These are phyloP conservation scores for Candida schatavii DNA, from an alignment of 805 yeast species.

Conservation along the genomic window DNA sequence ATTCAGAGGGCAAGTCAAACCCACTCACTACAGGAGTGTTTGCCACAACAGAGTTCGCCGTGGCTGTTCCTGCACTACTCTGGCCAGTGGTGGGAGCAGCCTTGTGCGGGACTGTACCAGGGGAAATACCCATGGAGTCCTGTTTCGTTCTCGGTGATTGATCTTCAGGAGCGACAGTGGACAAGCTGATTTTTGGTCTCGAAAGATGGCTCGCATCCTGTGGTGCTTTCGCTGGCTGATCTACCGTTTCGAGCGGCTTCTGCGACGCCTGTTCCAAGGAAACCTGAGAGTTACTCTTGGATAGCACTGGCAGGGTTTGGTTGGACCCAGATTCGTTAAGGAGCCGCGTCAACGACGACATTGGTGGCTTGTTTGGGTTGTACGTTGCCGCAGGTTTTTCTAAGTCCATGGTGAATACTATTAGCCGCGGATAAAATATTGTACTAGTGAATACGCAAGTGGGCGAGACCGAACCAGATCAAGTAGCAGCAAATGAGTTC, in stretches of 20 bases:
- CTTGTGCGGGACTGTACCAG: slow-evolving; percentile 3
- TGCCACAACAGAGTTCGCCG: neutral
- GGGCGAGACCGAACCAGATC: neutral
- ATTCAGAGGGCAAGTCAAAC: slow-evolving; percentile 4
- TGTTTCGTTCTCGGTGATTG: neutral
- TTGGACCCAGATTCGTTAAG: slow-evolving; percentile 4
- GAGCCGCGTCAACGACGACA: slow-evolving; percentile 5
- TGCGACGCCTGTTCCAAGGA: slow-evolving; percentile 1
- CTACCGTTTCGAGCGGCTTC: slow-evolving; percentile 1
- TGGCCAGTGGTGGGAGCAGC: neutral
- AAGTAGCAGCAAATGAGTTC: neutral
- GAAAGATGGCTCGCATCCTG: neutral
- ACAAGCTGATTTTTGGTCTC: neutral
- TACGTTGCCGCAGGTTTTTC: slow-evolving; percentile 9
- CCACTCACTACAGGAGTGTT: slow-evolving; percentile 11
- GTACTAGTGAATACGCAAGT: neutral
- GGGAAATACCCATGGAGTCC: slow-evolving; percentile 1
- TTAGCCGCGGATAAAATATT: slow-evolving; percentile 2
- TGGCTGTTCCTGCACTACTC: neutral
- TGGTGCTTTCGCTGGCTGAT: neutral
- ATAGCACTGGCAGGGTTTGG: slow-evolving; percentile 2
- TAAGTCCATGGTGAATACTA: slow-evolving; percentile 11
- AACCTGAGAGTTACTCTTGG: slow-evolving; percentile 5
- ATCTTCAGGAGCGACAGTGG: neutral
- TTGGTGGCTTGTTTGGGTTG: slow-evolving; percentile 5